Conservation (phyloP, 768 basidiomycete genomes). For the Asterophora lycoperdoides region DNA sequence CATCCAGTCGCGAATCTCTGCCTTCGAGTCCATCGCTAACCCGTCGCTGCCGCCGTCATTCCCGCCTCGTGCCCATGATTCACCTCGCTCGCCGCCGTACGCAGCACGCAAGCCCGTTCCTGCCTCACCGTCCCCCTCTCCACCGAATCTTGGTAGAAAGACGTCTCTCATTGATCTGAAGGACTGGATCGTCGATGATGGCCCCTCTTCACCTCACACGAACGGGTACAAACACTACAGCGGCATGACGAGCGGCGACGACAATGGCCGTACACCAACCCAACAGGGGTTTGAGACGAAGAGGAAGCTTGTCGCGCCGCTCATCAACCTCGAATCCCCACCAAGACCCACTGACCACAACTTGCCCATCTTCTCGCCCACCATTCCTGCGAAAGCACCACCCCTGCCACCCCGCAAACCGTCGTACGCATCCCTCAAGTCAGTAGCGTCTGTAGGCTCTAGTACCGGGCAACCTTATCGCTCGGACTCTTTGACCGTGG, state of each 20-base stretch:
- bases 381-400: conserved; percentile 31
- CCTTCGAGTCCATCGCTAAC: conserved; percentile 54
- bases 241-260: conserved; percentile 1
- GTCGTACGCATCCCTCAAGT: conserved; percentile 45
- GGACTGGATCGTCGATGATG: conserved; percentile 71
- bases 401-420: conserved; percentile 67
- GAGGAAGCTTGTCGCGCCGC: conserved; percentile 28
- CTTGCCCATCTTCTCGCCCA: conserved; percentile 25
- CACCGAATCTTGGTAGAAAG: conserved; percentile 45
- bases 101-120: conserved; percentile 38
- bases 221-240: conserved; percentile 17
- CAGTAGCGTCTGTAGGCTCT: conserved; percentile 28
- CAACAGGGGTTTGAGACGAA: conserved; percentile 21
- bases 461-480: conserved; percentile 19
- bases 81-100: conserved; percentile 43
- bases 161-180: conserved; percentile 66
- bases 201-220: conserved; percentile 29
- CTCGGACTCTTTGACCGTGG: conserved; percentile 50
- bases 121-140: conserved; percentile 47
- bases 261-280: conserved; percentile 22
- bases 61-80: conserved; percentile 37
- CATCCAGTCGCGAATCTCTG: conserved; percentile 56
- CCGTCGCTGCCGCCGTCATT: conserved; percentile 21
- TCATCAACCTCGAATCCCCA: conserved; percentile 56
- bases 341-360: conserved; percentile 31